Evolutionary conservation across 768 basidiomycete genomes (phyloP), one percentile per base, ranked within the genome.

Genomic region (Leccinum obscurum): DNA sequence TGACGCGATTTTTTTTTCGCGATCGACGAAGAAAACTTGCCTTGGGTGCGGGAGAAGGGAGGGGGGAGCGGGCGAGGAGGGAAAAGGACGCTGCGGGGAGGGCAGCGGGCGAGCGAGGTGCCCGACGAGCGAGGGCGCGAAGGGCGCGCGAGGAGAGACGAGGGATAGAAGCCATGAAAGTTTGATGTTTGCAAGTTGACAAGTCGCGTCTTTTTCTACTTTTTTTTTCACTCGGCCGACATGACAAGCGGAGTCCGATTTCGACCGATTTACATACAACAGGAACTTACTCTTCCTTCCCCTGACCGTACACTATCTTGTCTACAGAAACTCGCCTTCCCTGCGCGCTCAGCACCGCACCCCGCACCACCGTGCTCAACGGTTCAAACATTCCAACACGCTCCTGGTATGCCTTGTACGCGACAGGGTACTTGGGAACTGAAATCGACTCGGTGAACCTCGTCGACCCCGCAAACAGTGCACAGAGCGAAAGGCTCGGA

Each of bases 351-450:
- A 85, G 68, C 56, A 78, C 62, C 3, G 72, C 39, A 14, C 77
- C 84, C 70, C 75, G 83, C 34, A 83, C 73, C 1, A 76, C 66
- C 0, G 85, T 86, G 34, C 72, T 58, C 15, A 77, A 54, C 2
- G 86, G 85, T 9, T 77, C 64, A 69, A 96, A 95, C 89, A 93
- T 93, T 13, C 83, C 87, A 4, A 96, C 93, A 22, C 93, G 84
- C 58, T 78, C 69, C 67, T 86, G 86, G 72, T 95, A 97, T 4
- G 86, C 83, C 6, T 70, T 69, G 73, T 96, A 97, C 3, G 77
- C 81, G 15, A 74, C 74, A 3, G 88, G 84, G 68, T 93, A 94
- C 71, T 97, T 97, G 53, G 79, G 72, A 34, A 68, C 64, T 6
- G 92, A 87, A 67, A 98, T 94, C 39, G 80, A 80, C 76, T 98